Percentiles rank a stretch among this genome's conserved stretches.
Conservation (phyloP, 208 protist genomes). For the Acanthamoeba healyi region DNA sequence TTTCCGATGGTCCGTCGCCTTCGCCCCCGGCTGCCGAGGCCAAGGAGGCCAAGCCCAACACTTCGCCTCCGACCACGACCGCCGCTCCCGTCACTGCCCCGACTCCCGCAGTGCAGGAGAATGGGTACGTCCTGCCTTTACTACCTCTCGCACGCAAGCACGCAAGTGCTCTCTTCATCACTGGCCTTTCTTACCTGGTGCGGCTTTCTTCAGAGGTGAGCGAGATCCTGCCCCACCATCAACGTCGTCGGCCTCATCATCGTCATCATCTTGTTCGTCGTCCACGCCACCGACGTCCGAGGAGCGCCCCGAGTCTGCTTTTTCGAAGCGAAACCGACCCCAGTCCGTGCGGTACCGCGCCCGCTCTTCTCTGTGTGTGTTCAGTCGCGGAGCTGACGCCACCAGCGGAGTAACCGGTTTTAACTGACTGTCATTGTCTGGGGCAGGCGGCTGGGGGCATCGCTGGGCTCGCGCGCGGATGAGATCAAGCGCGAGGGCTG, state of each 20-base stretch:
- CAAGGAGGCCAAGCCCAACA: neutral
- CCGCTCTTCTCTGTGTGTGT: no score
- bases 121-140: neutral
- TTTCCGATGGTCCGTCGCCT: neutral
- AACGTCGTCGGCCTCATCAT: neutral
- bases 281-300: neutral
- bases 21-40: neutral
- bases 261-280: no score
- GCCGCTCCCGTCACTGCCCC: neutral
- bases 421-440: no score
- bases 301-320: neutral
- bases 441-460: neutral
- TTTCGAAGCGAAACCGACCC: neutral
- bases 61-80: neutral
- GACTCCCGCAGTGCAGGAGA: neutral
- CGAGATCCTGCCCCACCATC: neutral
- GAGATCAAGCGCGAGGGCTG: conserved; percentile 4
- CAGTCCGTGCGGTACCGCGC: neutral
- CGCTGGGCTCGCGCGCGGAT: neutral
- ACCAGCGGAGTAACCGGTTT: no score
- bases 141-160: neutral
- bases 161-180: neutral
- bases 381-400: no score
- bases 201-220: neutral
- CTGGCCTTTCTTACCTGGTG: neutral